Percentiles rank a stretch among this genome's conserved stretches.
Conservation (phyloP, 805 yeast genomes). For the Candida pini region DNA sequence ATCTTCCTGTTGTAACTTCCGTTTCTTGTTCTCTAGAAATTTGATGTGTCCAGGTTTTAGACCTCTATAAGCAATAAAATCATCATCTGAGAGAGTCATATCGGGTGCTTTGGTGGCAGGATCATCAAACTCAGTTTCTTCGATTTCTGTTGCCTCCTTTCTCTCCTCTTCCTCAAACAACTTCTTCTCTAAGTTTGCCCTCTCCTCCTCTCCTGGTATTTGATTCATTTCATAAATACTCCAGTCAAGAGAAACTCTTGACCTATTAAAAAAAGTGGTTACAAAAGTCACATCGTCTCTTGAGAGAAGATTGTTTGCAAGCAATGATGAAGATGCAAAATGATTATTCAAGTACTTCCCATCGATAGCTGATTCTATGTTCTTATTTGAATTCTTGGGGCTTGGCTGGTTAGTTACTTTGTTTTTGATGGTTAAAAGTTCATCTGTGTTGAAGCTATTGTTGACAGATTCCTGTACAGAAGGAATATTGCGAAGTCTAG, state of each 20-base stretch:
- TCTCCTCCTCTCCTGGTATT: constrained; percentile 48
- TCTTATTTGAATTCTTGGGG: too few species aligned
- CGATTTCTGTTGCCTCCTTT: constrained; percentile 3
- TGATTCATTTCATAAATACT: constrained; percentile 44
- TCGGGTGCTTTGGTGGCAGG: background rate
- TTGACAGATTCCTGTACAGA: too few species aligned
- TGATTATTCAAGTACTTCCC: constrained; percentile 15
- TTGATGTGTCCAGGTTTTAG: constrained; percentile 25
- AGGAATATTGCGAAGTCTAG: too few species aligned
- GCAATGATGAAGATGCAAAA: constrained; percentile 10
- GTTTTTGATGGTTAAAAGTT: too few species aligned
- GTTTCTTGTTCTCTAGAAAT: constrained; percentile 19
- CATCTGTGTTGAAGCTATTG: too few species aligned
- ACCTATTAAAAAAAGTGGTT: constrained; percentile 40
- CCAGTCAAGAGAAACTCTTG: constrained; percentile 54
- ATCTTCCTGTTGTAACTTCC: constrained; percentile 11
- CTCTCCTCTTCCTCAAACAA: constrained; percentile 3
- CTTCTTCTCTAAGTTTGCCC: constrained; percentile 10
- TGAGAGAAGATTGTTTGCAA: constrained; percentile 2
- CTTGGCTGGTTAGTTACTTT: too few species aligned
- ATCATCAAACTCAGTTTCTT: constrained; percentile 5
- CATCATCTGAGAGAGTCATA: background rate
- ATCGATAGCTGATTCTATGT: too few species aligned
- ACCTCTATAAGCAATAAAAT: background rate
- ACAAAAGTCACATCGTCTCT: constrained; percentile 6